A percentile compares a stretch with the other conserved stretches of the same genome.
These are phyloP conservation scores for Syzygium oleosum DNA, from an alignment of 345 rosid species.

Conservation along the genomic window DNA sequence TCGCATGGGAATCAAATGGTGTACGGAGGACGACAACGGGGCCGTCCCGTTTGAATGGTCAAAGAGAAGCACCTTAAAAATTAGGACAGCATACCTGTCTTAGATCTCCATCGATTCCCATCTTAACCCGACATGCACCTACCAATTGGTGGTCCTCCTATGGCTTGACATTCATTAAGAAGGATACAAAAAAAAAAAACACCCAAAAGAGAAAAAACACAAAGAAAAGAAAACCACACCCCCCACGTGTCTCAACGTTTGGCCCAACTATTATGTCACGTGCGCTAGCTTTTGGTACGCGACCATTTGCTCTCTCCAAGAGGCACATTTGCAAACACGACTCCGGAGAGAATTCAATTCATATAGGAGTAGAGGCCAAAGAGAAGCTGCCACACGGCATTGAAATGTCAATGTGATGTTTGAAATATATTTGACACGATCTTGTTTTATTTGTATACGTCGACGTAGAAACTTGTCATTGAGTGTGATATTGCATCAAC, in stretches of 20 bases:
- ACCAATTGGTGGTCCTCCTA: not conserved
- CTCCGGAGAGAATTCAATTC: not conserved
- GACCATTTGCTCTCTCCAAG: too few relatives aligned
- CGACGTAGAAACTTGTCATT: not conserved
- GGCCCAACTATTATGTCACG: not conserved
- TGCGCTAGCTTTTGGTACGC: too few relatives aligned
- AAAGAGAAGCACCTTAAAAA: too few relatives aligned
- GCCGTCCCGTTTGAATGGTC: not conserved
- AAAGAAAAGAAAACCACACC: too few relatives aligned
- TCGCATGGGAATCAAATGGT: not conserved
- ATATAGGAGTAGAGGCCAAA: not conserved
- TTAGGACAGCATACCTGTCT: not conserved
- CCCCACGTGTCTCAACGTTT: not conserved
- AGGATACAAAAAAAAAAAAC: not conserved
- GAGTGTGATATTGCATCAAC: too few relatives aligned
- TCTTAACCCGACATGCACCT: not conserved
- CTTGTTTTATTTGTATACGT: rapidly evolving
- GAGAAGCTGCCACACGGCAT: not conserved
- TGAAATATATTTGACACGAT: too few relatives aligned
- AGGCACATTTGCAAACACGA: too few relatives aligned
- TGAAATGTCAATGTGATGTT: not conserved
- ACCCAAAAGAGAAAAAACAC: not conserved
- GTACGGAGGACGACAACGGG: too few relatives aligned
- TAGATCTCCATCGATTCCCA: not conserved
- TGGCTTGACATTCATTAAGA: not conserved